Base-by-base conservation (phyloP, 2,329 filamentous ascomycete species). In the Fusarium sp. region DNA sequence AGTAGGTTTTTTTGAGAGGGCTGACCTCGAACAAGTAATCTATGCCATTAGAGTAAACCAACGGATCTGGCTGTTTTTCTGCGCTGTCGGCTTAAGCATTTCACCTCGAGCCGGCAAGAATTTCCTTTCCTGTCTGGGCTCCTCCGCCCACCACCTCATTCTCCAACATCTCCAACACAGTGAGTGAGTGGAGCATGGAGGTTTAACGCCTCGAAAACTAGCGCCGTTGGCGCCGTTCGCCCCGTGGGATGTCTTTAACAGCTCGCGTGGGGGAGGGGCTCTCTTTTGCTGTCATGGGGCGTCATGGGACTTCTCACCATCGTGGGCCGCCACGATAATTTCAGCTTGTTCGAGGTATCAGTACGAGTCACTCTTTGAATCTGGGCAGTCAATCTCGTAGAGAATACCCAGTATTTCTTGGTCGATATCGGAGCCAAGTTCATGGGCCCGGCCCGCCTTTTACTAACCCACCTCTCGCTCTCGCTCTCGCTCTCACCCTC, bases 161-260 rank as follows among this genome's bases (percentile, higher is more conserved):
- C 58, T 66, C 62, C 62, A 65, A 65, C 45, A 11, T 51, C 57
- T 54, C 61, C 52, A 65, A 62, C 47, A 24, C 31, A 45, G 51
- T n/a, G n/a, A n/a, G n/a, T n/a, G n/a, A n/a, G n/a, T 51, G 50
- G 46, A 42, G 38, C 54, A 11, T 11, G 43, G 47, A 44, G 36
- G n/a, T 28, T 41, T 54, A 19, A 43, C 43, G 41, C 34, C 39
- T 47, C 28, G 19, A 41, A 46, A 45, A 42, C 38, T 63, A 64
- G 44, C 41, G 54, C 43, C 31, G n/a, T 55, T 63, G 63, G 44
- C 41, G 54, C 43, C 31, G n/a, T 55, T 55, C 19, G 50, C 60
- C 60, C 60, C 59, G 59, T 39, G 59, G 59, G 53, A 63, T 49
- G 31, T 34, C 12, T 34, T 34, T n/a, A 6, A n/a, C 31, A n/a